Evolutionary conservation across 805 yeast genomes (phyloP).

Genomic region (Maudiozyma pseudohumilis): DNA sequence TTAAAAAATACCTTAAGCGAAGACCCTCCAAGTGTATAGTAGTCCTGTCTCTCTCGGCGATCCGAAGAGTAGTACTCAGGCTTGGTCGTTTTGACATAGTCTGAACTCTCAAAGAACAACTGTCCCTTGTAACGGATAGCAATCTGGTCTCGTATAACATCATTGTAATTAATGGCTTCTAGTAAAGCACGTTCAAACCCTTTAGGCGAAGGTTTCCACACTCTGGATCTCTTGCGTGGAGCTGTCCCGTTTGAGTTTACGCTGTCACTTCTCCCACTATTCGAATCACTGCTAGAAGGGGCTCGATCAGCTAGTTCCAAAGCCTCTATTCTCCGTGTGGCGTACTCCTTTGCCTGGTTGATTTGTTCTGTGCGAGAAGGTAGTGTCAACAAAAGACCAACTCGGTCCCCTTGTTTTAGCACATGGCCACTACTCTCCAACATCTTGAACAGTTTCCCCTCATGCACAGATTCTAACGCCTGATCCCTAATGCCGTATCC

Average conservation of each 20-base stretch:
- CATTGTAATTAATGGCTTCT: constrained; percentile 26
- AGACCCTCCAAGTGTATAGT: constrained; percentile 36
- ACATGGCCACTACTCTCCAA: constrained; percentile 32
- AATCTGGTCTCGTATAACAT: constrained; percentile 68
- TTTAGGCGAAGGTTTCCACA: constrained; percentile 6
- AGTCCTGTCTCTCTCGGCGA: constrained; percentile 32
- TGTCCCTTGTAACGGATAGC: constrained; percentile 76
- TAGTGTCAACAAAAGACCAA: constrained; percentile 66
- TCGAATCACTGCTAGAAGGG: too few relatives aligned
- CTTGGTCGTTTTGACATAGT: constrained; percentile 33
- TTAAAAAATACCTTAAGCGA: constrained; percentile 64
- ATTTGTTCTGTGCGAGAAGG: constrained; percentile 46
- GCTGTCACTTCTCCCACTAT: too few relatives aligned
- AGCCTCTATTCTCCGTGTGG: constrained; percentile 25
- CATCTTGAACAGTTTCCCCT: constrained; percentile 31
- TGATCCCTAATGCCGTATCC: constrained; percentile 85
- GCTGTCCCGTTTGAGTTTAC: too few relatives aligned
- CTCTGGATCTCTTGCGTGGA: constrained; percentile 7
- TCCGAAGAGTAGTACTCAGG: constrained; percentile 27
- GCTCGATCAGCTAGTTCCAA: constrained; percentile 9
- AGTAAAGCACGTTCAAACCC: constrained; percentile 26
- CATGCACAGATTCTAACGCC: constrained; percentile 63
- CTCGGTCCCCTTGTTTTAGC: constrained; percentile 65
- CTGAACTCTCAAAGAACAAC: constrained; percentile 75
- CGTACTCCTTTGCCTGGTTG: constrained; percentile 32